Evolutionary conservation across 2,329 filamentous ascomycete species (phyloP).

Genomic region (Aureobasidium zeae): DNA sequence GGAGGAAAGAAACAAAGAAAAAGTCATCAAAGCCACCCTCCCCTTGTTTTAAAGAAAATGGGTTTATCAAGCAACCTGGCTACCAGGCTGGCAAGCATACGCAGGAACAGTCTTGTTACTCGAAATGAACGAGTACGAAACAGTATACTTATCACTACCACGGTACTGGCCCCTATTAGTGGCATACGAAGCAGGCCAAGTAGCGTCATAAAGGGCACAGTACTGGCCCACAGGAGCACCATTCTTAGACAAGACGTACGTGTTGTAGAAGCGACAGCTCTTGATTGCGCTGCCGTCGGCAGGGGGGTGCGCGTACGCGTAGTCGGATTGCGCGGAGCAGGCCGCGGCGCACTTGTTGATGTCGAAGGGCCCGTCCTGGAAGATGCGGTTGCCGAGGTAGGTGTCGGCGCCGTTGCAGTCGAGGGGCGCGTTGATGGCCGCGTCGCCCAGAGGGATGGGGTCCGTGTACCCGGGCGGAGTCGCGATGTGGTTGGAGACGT

Average conservation of each 20-base stretch:
- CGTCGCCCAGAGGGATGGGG: conserved; percentile 21
- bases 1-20: neutral
- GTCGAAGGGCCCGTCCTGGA: conserved; percentile 24
- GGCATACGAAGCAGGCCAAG: conserved; percentile 21
- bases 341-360: conserved; percentile 23
- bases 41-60: neutral
- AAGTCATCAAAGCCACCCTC: neutral
- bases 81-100: conserved; percentile 4
- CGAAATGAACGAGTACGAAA: conserved; percentile 20
- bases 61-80: neutral
- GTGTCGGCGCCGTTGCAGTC: conserved; percentile 25
- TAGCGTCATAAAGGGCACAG: conserved; percentile 24
- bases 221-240: conserved; percentile 22
- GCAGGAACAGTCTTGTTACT: conserved; percentile 17
- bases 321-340: conserved; percentile 17
- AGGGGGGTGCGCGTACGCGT: conserved; percentile 13
- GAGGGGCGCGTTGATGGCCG: conserved; percentile 25
- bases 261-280: conserved; percentile 30
- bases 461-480: conserved; percentile 20
- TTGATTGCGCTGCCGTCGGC: conserved; percentile 9
- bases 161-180: conserved; percentile 23
- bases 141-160: conserved; percentile 20
- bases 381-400: conserved; percentile 22
- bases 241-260: conserved; percentile 27
- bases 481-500: conserved; percentile 22